Evolutionary conservation across 257 asterid species (phyloP).

Genomic region (Nemophila menziesii): DNA sequence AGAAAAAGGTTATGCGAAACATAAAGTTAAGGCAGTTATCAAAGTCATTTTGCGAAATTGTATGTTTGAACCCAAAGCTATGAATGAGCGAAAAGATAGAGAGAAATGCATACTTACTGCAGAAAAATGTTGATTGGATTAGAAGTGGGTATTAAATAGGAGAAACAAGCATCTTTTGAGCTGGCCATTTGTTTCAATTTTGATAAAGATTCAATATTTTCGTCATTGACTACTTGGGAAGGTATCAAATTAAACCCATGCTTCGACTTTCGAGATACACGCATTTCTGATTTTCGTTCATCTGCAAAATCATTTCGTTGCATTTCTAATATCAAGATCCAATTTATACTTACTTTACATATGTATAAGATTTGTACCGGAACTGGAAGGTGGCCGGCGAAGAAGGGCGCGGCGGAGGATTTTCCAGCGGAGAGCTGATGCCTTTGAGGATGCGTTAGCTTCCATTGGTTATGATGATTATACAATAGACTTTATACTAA

Average conservation of each 20-base stretch:
- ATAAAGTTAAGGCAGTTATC: neutral
- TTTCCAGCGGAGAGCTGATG: slow-evolving; percentile 65
- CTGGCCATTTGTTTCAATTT: slow-evolving; percentile 4
- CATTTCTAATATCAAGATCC: slow-evolving; percentile 12
- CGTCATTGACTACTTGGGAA: slow-evolving; percentile 25
- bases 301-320: slow-evolving; percentile 28
- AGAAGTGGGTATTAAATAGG: slow-evolving; percentile 52
- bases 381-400: slow-evolving; percentile 24
- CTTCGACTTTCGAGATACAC: slow-evolving; percentile 49
- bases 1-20: neutral
- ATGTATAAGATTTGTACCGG: slow-evolving; percentile 18
- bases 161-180: slow-evolving; percentile 34
- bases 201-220: slow-evolving; percentile 19
- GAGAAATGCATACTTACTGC: slow-evolving; percentile 32
- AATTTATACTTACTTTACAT: neutral
- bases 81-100: neutral
- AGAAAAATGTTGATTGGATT: slow-evolving; percentile 44
- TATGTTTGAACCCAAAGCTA: too few species aligned
- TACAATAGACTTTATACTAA: too few species aligned
- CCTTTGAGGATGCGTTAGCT: slow-evolving; percentile 18
- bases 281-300: slow-evolving; percentile 24
- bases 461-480: slow-evolving; percentile 20
- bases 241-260: slow-evolving; percentile 70
- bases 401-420: slow-evolving; percentile 70
- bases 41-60: neutral